These are phyloP conservation scores for Urochloa ruziziensis DNA, from an alignment of 176 grass and related monocot species.

Conservation along the genomic window DNA sequence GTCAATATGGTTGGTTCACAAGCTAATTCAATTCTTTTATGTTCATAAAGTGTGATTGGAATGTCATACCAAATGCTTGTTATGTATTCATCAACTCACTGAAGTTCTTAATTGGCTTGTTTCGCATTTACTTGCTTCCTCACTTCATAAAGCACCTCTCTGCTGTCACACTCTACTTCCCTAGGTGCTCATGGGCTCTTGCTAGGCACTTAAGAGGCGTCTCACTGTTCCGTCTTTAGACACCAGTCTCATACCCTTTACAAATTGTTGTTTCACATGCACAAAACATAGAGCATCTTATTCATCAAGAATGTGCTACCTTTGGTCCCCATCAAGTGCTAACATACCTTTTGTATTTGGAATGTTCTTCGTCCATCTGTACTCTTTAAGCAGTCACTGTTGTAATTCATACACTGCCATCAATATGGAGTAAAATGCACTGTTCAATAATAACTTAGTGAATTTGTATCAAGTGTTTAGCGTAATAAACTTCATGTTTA, in stretches of 20 bases:
- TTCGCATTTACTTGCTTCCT: background rate
- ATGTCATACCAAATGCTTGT: background rate
- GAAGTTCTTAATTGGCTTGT: background rate
- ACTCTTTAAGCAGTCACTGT: background rate
- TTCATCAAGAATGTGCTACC: slow-evolving; percentile 15
- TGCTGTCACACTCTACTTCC: background rate
- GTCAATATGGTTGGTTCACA: slow-evolving; percentile 14
- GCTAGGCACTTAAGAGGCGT: background rate
- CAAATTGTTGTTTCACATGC: background rate
- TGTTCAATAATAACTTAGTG: background rate
- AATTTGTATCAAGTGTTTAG: background rate
- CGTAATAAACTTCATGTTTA: background rate
- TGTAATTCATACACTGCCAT: background rate
- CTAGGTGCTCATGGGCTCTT: background rate
- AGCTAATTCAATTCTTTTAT: slow-evolving; percentile 14
- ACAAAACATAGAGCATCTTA: background rate
- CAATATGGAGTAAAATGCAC: slow-evolving; percentile 1
- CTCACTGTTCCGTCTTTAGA: slow-evolving; percentile 1
- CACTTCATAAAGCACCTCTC: slow-evolving; percentile 8
- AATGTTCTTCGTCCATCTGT: background rate
- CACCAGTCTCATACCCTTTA: background rate
- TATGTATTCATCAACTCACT: background rate
- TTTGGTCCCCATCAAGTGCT: background rate
- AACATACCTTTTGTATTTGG: slow-evolving; percentile 13
- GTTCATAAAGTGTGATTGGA: slow-evolving; percentile 5